These are phyloP conservation scores for Haematococcus sp. DNA, from an alignment of 139 green algal genomes.

Conservation along the genomic window DNA sequence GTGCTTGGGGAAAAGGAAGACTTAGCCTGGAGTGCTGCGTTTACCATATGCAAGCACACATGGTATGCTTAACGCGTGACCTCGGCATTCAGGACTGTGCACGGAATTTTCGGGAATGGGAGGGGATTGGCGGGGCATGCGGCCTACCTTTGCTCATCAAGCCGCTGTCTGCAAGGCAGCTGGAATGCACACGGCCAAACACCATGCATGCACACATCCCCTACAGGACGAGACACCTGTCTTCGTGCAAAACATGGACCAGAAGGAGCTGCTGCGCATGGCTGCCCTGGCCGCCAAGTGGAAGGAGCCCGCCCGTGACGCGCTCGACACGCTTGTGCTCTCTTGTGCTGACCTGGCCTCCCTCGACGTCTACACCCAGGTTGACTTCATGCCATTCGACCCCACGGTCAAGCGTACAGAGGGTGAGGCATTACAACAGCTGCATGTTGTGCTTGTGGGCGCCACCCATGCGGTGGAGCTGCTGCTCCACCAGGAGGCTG, in stretches of 20 bases:
- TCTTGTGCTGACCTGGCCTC: constrained; percentile 44
- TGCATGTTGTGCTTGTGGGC: too few relatives aligned
- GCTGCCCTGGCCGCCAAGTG: constrained; percentile 81
- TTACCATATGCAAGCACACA: too few relatives aligned
- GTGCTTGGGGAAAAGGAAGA: too few relatives aligned
- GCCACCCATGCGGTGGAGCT: neutral
- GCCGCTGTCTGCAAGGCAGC: too few relatives aligned
- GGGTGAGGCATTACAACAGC: constrained; percentile 35
- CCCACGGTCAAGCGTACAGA: constrained; percentile 85
- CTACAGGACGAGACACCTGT: constrained; percentile 60
- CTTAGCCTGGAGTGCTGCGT: too few relatives aligned
- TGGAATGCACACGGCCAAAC: too few relatives aligned
- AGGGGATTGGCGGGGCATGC: too few relatives aligned
- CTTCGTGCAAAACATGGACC: constrained; percentile 49
- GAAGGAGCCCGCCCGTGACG: constrained; percentile 83
- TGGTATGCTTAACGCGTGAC: neutral
- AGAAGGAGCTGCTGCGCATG: constrained; percentile 47
- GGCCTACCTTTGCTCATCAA: neutral
- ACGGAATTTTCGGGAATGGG: neutral
- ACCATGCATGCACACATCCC: neutral
- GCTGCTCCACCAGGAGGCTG: too few relatives aligned
- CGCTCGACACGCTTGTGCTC: constrained; percentile 82
- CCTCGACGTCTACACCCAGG: constrained; percentile 48
- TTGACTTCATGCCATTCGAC: constrained; percentile 88
- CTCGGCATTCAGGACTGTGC: too few relatives aligned